phyloP scores from a whole-genome alignment of 2,329 filamentous ascomycete genomes.

The Sordariomycetes sp. region DNA sequence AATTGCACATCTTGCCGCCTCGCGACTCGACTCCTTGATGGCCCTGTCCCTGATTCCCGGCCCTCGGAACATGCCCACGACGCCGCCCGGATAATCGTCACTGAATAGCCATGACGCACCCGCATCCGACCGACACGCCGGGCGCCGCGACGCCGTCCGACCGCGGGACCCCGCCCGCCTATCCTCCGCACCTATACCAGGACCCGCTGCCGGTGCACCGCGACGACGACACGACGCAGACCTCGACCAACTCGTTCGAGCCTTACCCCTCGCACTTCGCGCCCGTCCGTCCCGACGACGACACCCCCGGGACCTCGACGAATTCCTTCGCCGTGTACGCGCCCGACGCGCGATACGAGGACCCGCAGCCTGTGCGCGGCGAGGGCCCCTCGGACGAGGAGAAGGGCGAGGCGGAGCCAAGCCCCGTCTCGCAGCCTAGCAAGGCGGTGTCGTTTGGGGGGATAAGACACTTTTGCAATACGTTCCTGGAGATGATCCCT shows the following conservation, averaged over 20 bases:
- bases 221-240: neutral
- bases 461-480: neutral
- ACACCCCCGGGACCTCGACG: neutral
- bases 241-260: neutral
- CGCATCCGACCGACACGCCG: too few relatives aligned
- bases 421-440: neutral
- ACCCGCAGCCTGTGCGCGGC: neutral
- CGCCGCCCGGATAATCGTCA: too few relatives aligned
- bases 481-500: conserved; percentile 34
- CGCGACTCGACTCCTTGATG: too few relatives aligned
- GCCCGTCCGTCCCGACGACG: neutral
- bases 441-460: neutral
- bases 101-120: too few relatives aligned
- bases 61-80: too few relatives aligned
- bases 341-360: neutral
- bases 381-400: neutral
- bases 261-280: neutral
- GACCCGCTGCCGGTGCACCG: neutral
- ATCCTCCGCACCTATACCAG: too few relatives aligned
- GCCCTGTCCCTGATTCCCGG: too few relatives aligned
- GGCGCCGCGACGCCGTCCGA: too few relatives aligned
- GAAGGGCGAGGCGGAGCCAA: neutral
- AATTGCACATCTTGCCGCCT: too few relatives aligned
- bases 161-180: too few relatives aligned
- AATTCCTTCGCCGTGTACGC: neutral